A percentile compares a stretch with the other conserved stretches of the same genome.
These are phyloP conservation scores for Withania somnifera DNA, from an alignment of 305 asterid genomes.

Conservation along the genomic window DNA sequence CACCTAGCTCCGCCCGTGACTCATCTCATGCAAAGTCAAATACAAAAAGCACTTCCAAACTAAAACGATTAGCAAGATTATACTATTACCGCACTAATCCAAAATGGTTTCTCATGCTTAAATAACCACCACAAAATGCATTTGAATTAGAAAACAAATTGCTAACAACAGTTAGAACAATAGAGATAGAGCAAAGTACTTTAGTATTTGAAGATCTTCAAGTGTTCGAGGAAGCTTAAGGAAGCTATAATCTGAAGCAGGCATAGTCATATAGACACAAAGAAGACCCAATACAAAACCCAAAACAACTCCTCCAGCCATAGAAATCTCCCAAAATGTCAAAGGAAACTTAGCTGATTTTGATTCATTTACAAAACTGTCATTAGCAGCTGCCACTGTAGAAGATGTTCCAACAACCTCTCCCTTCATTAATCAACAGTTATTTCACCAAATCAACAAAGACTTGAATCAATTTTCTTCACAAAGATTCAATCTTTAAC, in stretches of 20 bases:
- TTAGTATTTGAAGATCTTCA: constrained; percentile 72
- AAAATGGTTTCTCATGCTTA: background rate
- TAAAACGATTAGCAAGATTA: background rate
- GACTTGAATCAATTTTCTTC: background rate
- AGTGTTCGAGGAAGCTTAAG: constrained; percentile 80
- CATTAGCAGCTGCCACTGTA: background rate
- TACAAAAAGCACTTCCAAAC: background rate
- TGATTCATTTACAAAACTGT: constrained; percentile 5
- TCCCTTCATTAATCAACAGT: constrained; percentile 17
- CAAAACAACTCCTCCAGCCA: constrained; percentile 59
- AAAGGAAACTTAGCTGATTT: constrained; percentile 37
- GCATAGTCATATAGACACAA: constrained; percentile 71
- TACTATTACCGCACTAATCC: background rate
- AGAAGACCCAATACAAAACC: constrained; percentile 48
- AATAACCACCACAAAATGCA: background rate
- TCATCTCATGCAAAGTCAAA: no score
- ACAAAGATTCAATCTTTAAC: no score
- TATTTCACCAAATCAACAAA: background rate
- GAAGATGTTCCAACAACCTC: background rate
- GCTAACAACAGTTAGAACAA: no score
- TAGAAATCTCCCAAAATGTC: constrained; percentile 49
- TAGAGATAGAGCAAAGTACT: constrained; percentile 19
- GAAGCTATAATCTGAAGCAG: constrained; percentile 80
- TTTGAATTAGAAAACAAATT: no score
- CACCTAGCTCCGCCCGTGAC: no score